Conservation (phyloP, 148 eudicot genomes). For the Rhododendron ferrugineum region DNA sequence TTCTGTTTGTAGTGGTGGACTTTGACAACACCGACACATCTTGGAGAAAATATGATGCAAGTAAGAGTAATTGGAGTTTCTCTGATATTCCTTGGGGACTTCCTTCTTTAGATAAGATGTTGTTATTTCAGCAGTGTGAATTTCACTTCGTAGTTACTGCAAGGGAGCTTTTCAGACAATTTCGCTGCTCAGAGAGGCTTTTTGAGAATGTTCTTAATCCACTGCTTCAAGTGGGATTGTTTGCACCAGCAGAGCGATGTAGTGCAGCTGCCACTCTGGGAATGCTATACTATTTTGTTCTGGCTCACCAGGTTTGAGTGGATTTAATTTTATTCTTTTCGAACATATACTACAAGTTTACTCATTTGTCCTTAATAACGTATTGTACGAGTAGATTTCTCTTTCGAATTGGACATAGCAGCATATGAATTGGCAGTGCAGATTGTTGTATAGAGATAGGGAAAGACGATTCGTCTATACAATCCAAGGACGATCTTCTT, state of each 20-base stretch:
- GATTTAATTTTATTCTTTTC: not conserved
- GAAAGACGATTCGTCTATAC: not conserved
- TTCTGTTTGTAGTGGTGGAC: slow-evolving; percentile 50
- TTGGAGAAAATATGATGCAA: slow-evolving; percentile 67
- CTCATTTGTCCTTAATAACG: not conserved
- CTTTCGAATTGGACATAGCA: not conserved
- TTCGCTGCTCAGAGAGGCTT: slow-evolving; percentile 64
- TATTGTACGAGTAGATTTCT: not conserved
- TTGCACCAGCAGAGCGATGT: slow-evolving; percentile 74
- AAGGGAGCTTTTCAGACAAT: slow-evolving; percentile 70
- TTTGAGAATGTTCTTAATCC: slow-evolving; percentile 52
- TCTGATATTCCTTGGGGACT: not conserved
- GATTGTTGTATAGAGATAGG: not conserved
- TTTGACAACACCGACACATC: slow-evolving; percentile 68
- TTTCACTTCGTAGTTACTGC: slow-evolving; percentile 59
- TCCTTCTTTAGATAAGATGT: not conserved
- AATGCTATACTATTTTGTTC: slow-evolving; percentile 53
- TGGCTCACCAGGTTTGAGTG: slow-evolving; percentile 62
- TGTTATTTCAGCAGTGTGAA: not conserved
- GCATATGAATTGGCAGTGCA: not conserved
- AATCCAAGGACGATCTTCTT: not conserved
- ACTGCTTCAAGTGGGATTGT: slow-evolving; percentile 62
- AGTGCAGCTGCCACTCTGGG: slow-evolving; percentile 78
- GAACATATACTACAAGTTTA: not conserved
- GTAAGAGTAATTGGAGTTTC: slow-evolving; percentile 29